phyloP scores from a whole-genome alignment of 345 rosid species.

The Moricandia moricandioides region DNA sequence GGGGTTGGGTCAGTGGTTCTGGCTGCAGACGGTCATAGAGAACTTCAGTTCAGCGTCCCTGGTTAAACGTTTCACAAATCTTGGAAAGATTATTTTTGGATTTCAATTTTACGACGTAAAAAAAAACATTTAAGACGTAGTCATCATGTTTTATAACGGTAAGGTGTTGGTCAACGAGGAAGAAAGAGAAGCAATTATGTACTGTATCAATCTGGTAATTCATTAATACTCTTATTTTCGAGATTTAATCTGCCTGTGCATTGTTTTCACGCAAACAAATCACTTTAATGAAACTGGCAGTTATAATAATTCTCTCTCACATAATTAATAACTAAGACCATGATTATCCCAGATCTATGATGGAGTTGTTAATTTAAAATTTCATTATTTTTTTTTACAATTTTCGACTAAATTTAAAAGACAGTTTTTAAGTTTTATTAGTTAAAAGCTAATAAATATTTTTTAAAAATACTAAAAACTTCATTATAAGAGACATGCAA shows the following conservation, averaged over 20 bases:
- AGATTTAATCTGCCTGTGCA: slow-evolving; percentile 29
- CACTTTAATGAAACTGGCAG: slow-evolving; percentile 33
- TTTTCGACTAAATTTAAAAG: too few relatives aligned
- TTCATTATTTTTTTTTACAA: too few relatives aligned
- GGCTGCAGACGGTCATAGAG: too few relatives aligned
- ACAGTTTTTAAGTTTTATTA: too few relatives aligned
- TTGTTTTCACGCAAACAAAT: slow-evolving; percentile 30
- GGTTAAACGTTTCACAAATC: neutral
- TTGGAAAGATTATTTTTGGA: neutral
- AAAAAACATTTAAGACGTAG: neutral
- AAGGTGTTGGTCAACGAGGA: slow-evolving; percentile 26
- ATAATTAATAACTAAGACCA: slow-evolving; percentile 21
- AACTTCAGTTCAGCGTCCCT: too few relatives aligned
- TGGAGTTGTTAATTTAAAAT: too few relatives aligned
- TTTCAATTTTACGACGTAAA: neutral
- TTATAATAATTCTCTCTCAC: slow-evolving; percentile 26
- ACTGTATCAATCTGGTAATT: neutral
- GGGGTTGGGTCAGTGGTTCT: too few relatives aligned
- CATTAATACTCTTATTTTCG: slow-evolving; percentile 7
- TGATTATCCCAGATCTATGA: too few relatives aligned
- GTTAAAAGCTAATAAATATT: too few relatives aligned
- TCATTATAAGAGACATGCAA: too few relatives aligned
- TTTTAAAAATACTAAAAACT: too few relatives aligned
- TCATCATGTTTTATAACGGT: slow-evolving; percentile 23
- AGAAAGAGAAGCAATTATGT: neutral